phyloP scores from a whole-genome alignment of 768 basidiomycete species.

The Amanita pseudoporphyria region DNA sequence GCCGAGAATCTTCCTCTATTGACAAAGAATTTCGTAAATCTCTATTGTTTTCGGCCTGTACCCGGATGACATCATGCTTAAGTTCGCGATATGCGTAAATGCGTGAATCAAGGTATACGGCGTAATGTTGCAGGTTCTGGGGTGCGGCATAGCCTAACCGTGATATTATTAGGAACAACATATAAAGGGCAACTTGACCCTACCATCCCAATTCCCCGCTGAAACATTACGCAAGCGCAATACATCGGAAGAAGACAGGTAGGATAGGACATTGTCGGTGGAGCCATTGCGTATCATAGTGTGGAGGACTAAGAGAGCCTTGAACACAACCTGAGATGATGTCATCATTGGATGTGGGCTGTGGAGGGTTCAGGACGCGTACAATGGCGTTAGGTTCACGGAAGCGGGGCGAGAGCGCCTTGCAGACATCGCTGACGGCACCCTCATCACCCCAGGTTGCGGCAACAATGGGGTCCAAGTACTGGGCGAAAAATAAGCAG shows the following conservation, averaged over 20 bases:
- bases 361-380: slow-evolving; percentile 19
- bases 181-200: slow-evolving; percentile 10
- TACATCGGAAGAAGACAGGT: slow-evolving; percentile 77
- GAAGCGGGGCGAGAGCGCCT: slow-evolving; percentile 74
- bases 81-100: slow-evolving; percentile 84
- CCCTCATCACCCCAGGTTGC: slow-evolving; percentile 98
- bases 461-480: slow-evolving; percentile 92
- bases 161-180: background rate
- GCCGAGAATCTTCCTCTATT: slow-evolving; percentile 48
- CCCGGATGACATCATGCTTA: slow-evolving; percentile 89
- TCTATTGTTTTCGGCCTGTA: slow-evolving; percentile 89
- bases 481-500: slow-evolving; percentile 36
- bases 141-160: slow-evolving; percentile 72
- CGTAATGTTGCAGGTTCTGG: slow-evolving; percentile 81
- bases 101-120: slow-evolving; percentile 79
- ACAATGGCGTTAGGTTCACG: slow-evolving; percentile 90
- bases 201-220: slow-evolving; percentile 85
- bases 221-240: slow-evolving; percentile 74
- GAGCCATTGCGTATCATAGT: slow-evolving; percentile 96
- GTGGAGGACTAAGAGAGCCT: slow-evolving; percentile 90
- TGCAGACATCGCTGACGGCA: slow-evolving; percentile 86
- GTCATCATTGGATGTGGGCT: background rate
- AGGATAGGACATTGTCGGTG: slow-evolving; percentile 83
- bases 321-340: slow-evolving; percentile 82
- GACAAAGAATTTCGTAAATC: slow-evolving; percentile 62